Conservation (phyloP, 805 yeast genomes). For the Phaffomyces thermotolerans region DNA sequence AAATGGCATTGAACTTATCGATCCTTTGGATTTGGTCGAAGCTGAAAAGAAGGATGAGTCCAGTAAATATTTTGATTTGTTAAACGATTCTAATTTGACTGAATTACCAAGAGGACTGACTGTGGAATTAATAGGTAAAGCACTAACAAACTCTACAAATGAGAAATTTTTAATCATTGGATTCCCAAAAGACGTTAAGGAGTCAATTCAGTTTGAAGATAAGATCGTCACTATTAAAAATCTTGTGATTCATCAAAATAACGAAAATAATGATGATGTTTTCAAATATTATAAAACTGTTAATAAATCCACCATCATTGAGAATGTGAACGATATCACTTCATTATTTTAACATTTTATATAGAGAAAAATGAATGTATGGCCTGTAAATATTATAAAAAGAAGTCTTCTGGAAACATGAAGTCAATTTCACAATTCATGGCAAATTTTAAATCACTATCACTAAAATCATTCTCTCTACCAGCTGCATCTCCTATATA, state of each 20-base stretch:
- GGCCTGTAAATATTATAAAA: constrained; percentile 19
- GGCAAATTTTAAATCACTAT: constrained; percentile 72
- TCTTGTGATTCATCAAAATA: constrained; percentile 26
- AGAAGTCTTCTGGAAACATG: constrained; percentile 65
- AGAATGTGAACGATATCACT: background rate
- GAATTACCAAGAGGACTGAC: constrained; percentile 30
- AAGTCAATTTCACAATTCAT: constrained; percentile 44
- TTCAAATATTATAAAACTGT: constrained; percentile 63
- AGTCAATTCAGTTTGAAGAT: constrained; percentile 67
- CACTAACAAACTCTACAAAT: constrained; percentile 21
- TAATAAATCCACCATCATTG: constrained; percentile 33
- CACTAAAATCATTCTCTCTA: constrained; percentile 67
- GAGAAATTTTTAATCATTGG: constrained; percentile 41
- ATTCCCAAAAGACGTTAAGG: constrained; percentile 56
- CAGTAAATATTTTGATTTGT: constrained; percentile 44
- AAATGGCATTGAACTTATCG: constrained; percentile 32
- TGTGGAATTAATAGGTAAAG: constrained; percentile 26
- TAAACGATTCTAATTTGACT: constrained; percentile 30
- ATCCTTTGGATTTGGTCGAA: constrained; percentile 43
- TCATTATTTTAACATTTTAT: background rate
- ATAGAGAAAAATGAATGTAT: background rate
- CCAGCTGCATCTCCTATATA: constrained; percentile 99
- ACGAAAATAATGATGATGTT: constrained; percentile 35
- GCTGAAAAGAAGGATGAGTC: constrained; percentile 36
- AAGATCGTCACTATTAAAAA: constrained; percentile 46